phyloP scores from a whole-genome alignment of 192 early-diverging fungal species.

The Coemansia sp. region DNA sequence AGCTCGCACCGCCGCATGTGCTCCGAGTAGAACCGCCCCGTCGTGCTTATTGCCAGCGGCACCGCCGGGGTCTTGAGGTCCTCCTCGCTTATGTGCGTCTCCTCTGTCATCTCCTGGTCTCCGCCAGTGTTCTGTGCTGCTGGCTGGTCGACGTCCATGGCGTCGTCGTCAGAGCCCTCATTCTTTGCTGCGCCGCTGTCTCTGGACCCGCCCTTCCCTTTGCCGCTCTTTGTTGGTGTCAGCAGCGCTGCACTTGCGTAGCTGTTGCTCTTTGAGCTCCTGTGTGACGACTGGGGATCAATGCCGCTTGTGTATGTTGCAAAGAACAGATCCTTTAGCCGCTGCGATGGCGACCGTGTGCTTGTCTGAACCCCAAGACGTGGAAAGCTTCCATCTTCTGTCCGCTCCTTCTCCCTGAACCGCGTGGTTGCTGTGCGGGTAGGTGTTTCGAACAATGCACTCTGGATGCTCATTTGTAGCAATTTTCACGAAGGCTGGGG shows the following conservation, averaged over 20 bases:
- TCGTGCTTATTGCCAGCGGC: conserved; percentile 36
- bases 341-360: conserved; percentile 45
- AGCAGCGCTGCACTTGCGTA: conserved; percentile 25
- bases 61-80: conserved; percentile 30
- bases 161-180: conserved; percentile 8
- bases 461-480: conserved; percentile 17
- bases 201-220: neutral
- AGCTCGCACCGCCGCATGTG: conserved; percentile 55
- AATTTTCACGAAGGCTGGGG: neutral
- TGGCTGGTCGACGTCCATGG: conserved; percentile 44
- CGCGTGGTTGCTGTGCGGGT: conserved; percentile 27
- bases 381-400: conserved; percentile 6
- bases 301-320: conserved; percentile 45
- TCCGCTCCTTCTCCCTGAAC: conserved; percentile 14
- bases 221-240: conserved; percentile 32
- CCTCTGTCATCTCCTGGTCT: neutral
- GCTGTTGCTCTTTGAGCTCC: conserved; percentile 5
- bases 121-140: neutral
- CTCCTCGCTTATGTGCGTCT: conserved; percentile 23
- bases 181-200: neutral
- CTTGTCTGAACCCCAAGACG: neutral
- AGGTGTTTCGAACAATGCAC: conserved; percentile 34
- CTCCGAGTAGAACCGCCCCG: conserved; percentile 52
- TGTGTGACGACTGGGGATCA: conserved; percentile 12
- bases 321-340: conserved; percentile 51